A percentile compares a stretch with the other conserved stretches of the same genome.
These are phyloP conservation scores for Rubroboletus pulcherrimus DNA, from an alignment of 768 basidiomycete genomes.

Conservation along the genomic window DNA sequence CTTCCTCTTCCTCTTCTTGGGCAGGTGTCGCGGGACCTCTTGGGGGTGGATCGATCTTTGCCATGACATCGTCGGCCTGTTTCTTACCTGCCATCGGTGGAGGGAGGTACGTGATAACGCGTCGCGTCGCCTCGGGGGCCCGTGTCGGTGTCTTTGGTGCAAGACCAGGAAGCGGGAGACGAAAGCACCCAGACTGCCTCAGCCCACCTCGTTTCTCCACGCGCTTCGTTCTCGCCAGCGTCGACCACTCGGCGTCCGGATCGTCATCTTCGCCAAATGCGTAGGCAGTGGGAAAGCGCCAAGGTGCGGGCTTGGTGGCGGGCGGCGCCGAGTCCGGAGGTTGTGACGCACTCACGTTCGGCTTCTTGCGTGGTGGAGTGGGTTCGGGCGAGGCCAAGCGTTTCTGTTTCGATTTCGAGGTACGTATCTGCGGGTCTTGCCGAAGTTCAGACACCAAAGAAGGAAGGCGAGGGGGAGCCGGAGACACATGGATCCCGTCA, in stretches of 20 bases:
- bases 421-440: conserved; percentile 4
- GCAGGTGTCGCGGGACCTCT: neutral
- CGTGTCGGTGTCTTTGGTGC: neutral
- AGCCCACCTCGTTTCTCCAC: neutral
- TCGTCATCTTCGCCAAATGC: conserved; percentile 18
- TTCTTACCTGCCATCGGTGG: conserved; percentile 17
- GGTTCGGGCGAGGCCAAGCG: conserved; percentile 3
- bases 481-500: neutral
- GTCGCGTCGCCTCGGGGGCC: conserved; percentile 3
- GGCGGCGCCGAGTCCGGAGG: neutral
- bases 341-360: neutral
- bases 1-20: neutral
- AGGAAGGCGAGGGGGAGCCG: neutral
- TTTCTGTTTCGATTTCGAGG: conserved; percentile 5
- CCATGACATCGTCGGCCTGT: neutral
- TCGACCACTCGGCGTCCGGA: conserved; percentile 22
- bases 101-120: conserved; percentile 30
- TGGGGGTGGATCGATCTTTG: neutral
- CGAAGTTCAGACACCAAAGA: neutral
- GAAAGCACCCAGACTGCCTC: conserved; percentile 21
- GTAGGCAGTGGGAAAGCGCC: conserved; percentile 13
- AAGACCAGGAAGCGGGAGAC: conserved; percentile 15
- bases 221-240: neutral
- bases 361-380: neutral
- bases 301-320: neutral